Evolutionary conservation across 2,329 filamentous ascomycete genomes (phyloP).

Genomic region (Botryosphaeria dothidea): DNA sequence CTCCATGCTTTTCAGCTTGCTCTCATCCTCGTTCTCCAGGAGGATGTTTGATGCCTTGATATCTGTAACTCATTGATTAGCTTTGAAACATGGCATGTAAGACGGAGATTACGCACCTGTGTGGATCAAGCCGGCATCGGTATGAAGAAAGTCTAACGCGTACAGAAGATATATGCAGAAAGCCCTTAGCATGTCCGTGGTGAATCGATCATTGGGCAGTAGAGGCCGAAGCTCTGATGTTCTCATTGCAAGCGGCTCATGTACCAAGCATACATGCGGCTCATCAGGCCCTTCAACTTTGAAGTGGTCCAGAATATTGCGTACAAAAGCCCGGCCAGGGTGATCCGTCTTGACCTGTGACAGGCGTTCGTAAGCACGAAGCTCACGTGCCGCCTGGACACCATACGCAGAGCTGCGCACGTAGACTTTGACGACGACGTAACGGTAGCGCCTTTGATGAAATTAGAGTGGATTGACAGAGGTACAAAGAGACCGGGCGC

Average conservation of each 20-base stretch:
- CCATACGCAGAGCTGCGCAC: not conserved
- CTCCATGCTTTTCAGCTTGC: conserved; percentile 31
- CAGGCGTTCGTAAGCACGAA: conserved; percentile 33
- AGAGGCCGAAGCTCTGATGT: conserved; percentile 25
- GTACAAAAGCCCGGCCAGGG: conserved; percentile 32
- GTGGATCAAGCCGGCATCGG: conserved; percentile 30
- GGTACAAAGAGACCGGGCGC: not conserved
- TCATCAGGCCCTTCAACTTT: conserved; percentile 32
- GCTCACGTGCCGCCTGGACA: conserved; percentile 22
- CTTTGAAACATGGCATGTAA: not conserved
- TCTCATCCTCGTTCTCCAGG: conserved; percentile 30
- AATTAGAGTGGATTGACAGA: conserved; percentile 5
- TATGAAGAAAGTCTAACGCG: conserved; percentile 34
- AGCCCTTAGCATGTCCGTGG: conserved; percentile 26
- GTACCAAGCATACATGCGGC: conserved; percentile 39
- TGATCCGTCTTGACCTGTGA: conserved; percentile 28
- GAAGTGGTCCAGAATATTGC: conserved; percentile 37
- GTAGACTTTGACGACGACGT: conserved; percentile 16
- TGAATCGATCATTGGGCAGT: conserved; percentile 24
- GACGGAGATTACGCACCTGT: conserved; percentile 24
- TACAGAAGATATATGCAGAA: conserved; percentile 26
- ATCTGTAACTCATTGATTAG: conserved; percentile 24
- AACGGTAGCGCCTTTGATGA: conserved; percentile 15
- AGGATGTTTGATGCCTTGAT: conserved; percentile 36
- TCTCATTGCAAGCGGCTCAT: conserved; percentile 34